Percentiles rank a stretch among this genome's conserved stretches.
These are phyloP conservation scores for Beauveria caledonica DNA, from an alignment of 2,329 filamentous ascomycete genomes.

Conservation along the genomic window DNA sequence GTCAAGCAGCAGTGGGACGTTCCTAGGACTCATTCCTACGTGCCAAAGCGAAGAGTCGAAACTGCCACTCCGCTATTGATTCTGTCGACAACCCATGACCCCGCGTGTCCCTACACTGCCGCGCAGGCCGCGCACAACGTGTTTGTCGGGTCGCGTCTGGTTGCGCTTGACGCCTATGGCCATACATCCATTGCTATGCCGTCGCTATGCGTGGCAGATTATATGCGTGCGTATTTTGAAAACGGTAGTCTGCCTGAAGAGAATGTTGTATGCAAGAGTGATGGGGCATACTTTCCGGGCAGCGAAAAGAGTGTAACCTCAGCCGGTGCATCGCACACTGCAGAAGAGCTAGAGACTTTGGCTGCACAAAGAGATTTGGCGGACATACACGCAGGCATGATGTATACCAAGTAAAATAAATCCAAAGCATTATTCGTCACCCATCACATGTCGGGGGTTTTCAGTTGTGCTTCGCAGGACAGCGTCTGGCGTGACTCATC, in stretches of 20 bases:
- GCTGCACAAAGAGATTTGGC: slow-evolving; percentile 11
- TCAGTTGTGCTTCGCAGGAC: neutral
- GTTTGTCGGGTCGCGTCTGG: slow-evolving; percentile 29
- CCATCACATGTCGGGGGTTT: neutral
- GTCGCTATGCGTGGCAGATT: slow-evolving; percentile 27
- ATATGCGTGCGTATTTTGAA: slow-evolving; percentile 28
- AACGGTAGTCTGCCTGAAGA: slow-evolving; percentile 29
- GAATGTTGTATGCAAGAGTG: slow-evolving; percentile 29
- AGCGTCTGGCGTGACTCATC: neutral
- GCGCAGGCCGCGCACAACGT: slow-evolving; percentile 26
- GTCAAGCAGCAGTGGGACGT: slow-evolving; percentile 24
- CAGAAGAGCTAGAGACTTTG: slow-evolving; percentile 10
- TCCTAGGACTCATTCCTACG: slow-evolving; percentile 22
- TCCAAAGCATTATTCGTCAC: no score
- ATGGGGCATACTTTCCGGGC: slow-evolving; percentile 30
- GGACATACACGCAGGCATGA: neutral
- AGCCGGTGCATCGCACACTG: neutral
- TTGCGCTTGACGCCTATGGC: slow-evolving; percentile 35
- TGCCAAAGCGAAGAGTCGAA: slow-evolving; percentile 23
- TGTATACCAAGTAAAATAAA: neutral
- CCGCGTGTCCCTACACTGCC: slow-evolving; percentile 42
- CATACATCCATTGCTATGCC: slow-evolving; percentile 32
- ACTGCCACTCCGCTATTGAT: slow-evolving; percentile 25
- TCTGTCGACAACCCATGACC: slow-evolving; percentile 28
- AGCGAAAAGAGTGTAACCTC: slow-evolving; percentile 14